Conservation (phyloP, 805 yeast species). For the Tetrapisispora nanseiensis region DNA sequence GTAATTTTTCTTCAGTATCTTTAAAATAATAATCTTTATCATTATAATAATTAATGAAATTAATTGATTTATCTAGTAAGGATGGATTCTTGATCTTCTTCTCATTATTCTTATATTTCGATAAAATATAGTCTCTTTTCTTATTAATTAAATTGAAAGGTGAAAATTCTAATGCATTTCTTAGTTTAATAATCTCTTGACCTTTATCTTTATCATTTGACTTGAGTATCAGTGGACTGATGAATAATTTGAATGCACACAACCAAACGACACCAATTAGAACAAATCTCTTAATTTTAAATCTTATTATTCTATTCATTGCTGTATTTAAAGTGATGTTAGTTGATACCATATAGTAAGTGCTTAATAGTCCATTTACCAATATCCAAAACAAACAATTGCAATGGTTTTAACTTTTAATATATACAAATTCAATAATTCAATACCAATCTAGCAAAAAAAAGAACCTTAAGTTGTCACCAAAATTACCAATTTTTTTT, state of each 20-base stretch:
- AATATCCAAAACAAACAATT: too few species aligned
- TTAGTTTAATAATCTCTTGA: not conserved
- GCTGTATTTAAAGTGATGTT: too few species aligned
- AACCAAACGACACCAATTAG: not conserved
- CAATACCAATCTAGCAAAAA: too few species aligned
- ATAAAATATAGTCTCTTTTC: not conserved
- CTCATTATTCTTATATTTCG: not conserved
- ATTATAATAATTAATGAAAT: not conserved
- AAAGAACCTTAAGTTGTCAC: too few species aligned
- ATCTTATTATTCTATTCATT: constrained; percentile 1
- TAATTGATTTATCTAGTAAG: not conserved
- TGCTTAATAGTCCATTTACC: too few species aligned
- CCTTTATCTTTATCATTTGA: not conserved
- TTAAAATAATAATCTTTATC: not conserved
- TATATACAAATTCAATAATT: too few species aligned
- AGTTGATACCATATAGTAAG: too few species aligned
- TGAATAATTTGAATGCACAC: not conserved
- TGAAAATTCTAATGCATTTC: not conserved
- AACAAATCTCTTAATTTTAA: too few species aligned
- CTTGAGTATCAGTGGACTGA: not conserved
- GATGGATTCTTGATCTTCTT: not conserved
- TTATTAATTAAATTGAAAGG: not conserved
- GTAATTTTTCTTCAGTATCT: not conserved
- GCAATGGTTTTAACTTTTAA: too few species aligned
- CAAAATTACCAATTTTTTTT: too few species aligned